phyloP scores from a whole-genome alignment of 768 basidiomycete species.

The Lanmaoa rubissima region DNA sequence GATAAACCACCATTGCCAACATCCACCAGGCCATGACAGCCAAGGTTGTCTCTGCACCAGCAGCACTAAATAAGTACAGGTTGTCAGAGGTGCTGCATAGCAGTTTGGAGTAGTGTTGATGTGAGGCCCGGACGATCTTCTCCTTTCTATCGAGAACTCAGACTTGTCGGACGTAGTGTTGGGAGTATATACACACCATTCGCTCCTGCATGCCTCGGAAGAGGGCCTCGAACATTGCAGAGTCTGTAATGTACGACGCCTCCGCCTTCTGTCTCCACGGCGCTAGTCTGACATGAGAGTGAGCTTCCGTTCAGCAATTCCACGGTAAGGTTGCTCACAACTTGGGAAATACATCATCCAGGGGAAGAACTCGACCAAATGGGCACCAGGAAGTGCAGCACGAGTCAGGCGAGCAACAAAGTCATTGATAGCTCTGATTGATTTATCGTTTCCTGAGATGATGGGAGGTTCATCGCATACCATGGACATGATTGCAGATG shows the following conservation, averaged over 20 bases:
- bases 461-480: conserved; percentile 23
- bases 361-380: conserved; percentile 37
- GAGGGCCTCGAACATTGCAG: neutral
- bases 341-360: conserved; percentile 32
- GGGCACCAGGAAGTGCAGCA: conserved; percentile 37
- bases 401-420: conserved; percentile 30
- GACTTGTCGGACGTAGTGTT: neutral
- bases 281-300: neutral
- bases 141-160: conserved; percentile 1
- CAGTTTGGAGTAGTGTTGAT: neutral
- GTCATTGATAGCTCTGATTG: conserved; percentile 12
- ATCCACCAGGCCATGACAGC: conserved; percentile 18
- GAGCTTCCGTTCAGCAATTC: neutral
- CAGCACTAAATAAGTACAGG: neutral
- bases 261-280: conserved; percentile 4
- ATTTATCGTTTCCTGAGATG: conserved; percentile 1
- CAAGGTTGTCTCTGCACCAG: conserved; percentile 4
- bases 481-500: conserved; percentile 29
- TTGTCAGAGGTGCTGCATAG: neutral
- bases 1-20: conserved; percentile 26
- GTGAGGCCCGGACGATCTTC: neutral
- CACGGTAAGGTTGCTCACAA: neutral
- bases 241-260: neutral
- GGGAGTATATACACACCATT: neutral
- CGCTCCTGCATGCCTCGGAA: conserved; percentile 1